These are phyloP conservation scores for Letharia lupina DNA, from an alignment of 495 filamentous ascomycete genomes.

Conservation along the genomic window DNA sequence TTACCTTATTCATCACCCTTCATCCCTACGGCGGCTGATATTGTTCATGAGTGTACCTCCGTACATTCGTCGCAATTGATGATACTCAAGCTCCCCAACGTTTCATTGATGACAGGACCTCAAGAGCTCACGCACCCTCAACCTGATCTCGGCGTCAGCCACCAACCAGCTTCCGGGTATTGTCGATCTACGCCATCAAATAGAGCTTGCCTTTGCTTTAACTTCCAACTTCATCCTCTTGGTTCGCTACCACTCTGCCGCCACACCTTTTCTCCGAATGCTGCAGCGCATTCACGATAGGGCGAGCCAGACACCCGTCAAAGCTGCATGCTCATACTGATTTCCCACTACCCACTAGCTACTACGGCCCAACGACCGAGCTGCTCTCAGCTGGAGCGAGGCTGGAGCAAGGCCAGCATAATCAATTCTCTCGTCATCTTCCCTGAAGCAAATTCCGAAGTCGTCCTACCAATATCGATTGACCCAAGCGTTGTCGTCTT, in stretches of 20 bases:
- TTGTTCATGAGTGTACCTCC: neutral
- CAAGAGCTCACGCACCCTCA: neutral
- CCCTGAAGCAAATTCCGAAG: neutral
- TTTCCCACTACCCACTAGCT: neutral
- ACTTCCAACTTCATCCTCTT: neutral
- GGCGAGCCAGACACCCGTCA: constrained; percentile 2
- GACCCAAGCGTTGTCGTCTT: neutral
- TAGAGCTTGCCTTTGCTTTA: constrained; percentile 9
- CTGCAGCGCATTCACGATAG: neutral
- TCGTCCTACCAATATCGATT: neutral
- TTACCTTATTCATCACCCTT: neutral
- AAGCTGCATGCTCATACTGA: constrained; percentile 6
- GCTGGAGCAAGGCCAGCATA: neutral
- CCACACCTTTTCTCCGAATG: neutral
- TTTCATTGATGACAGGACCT: neutral
- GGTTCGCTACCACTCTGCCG: neutral
- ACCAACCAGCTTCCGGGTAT: constrained; percentile 5
- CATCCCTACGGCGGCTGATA: neutral
- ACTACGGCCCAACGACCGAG: neutral
- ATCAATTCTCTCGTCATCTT: neutral
- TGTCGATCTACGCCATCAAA: constrained; percentile 2
- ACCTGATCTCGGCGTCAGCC: constrained; percentile 1
- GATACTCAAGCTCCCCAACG: neutral
- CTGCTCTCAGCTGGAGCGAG: neutral
- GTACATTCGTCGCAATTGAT: neutral